These are phyloP conservation scores for Stephania japonica DNA, from an alignment of 164 flowering plant species.

Conservation along the genomic window DNA sequence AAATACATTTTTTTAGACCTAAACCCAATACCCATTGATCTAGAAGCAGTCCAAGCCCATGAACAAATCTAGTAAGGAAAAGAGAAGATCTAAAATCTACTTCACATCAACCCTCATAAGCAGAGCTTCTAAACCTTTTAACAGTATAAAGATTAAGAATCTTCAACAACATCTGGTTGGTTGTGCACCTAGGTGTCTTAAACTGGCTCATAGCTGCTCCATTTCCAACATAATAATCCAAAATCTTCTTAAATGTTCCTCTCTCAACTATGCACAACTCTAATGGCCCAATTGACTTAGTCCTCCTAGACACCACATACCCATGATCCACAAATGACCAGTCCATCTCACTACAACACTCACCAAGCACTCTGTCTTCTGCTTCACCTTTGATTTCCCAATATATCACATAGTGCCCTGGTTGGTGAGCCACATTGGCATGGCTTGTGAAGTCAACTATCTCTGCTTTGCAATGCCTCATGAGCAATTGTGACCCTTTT, in stretches of 20 bases:
- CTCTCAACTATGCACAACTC: conserved; percentile 77
- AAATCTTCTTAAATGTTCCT: conserved; percentile 75
- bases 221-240: conserved; percentile 58
- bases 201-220: conserved; percentile 85
- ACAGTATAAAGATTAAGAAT: conserved; percentile 55
- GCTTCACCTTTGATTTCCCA: conserved; percentile 84
- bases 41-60: too few species aligned
- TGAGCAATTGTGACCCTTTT: conserved; percentile 44
- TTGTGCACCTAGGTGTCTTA: conserved; percentile 91
- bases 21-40: too few species aligned
- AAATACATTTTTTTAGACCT: too few species aligned
- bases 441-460: conserved; percentile 86
- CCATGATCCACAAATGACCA: conserved; percentile 71
- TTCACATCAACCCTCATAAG: conserved; percentile 28
- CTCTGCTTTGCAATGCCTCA: conserved; percentile 39
- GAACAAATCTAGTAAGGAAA: too few species aligned
- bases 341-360: conserved; percentile 73
- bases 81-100: too few species aligned
- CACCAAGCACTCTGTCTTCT: conserved; percentile 39
- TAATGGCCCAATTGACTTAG: conserved; percentile 65
- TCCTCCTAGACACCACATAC: conserved; percentile 64
- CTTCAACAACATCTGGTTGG: conserved; percentile 33
- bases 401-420: conserved; percentile 76
- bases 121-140: conserved; percentile 56
- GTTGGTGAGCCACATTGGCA: conserved; percentile 42